Evolutionary conservation across 1,284 basidiomycete genomes (phyloP).

Genomic region (Agaricales sp.): DNA sequence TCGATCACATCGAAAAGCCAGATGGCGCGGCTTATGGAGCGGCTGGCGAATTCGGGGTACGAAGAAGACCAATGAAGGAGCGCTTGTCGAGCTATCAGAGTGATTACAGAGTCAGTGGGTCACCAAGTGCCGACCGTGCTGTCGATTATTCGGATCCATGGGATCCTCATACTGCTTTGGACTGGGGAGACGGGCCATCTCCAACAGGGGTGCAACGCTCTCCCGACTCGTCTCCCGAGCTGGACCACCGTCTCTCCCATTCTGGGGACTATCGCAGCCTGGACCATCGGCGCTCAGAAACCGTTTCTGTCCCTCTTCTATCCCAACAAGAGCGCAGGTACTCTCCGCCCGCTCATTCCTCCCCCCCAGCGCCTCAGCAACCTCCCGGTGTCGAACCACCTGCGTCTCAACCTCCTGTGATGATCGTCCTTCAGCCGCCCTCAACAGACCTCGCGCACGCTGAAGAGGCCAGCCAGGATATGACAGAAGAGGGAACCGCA

Average conservation of each 20-base stretch:
- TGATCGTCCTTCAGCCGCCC: background rate
- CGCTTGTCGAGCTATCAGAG: conserved; percentile 6
- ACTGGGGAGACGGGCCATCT: conserved; percentile 12
- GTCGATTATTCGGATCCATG: too few species aligned
- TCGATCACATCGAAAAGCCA: conserved; percentile 19
- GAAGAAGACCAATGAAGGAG: conserved; percentile 5
- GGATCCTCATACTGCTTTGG: conserved; percentile 15
- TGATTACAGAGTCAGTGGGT: conserved; percentile 3
- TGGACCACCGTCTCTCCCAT: too few species aligned
- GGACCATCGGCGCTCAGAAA: conserved; percentile 15
- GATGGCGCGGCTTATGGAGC: conserved; percentile 14
- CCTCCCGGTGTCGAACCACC: background rate
- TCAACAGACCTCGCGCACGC: conserved; percentile 15
- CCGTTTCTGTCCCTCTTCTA: conserved; percentile 21
- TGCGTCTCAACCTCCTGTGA: too few species aligned
- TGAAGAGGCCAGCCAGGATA: conserved; percentile 16
- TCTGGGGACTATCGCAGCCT: conserved; percentile 2
- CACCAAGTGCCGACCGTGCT: too few species aligned
- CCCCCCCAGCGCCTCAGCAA: background rate
- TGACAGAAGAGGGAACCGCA: conserved; percentile 13
- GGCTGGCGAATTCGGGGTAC: conserved; percentile 16
- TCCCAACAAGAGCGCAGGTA: too few species aligned
- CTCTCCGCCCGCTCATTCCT: background rate
- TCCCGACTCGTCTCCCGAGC: background rate
- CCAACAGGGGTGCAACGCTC: conserved; percentile 11